Base-by-base conservation (phyloP, 2,329 filamentous ascomycete genomes). In the Coleophoma cylindrospora region DNA sequence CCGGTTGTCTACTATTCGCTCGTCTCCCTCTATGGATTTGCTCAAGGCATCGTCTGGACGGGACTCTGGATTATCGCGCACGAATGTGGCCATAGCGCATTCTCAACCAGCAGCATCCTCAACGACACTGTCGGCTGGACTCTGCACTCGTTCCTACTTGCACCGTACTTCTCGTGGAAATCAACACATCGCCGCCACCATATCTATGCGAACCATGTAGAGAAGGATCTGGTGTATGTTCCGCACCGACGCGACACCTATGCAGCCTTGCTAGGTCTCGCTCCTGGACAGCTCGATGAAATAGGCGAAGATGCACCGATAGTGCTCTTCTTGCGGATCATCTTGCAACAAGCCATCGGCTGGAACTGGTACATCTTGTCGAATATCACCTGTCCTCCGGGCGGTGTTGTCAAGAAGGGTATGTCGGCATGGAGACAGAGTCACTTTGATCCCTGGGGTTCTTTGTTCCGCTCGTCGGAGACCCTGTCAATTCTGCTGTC, bases 91-190 rank as follows among this genome's bases (percentile, higher is more conserved):
- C 92, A 97, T 74, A 87, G 91, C 68, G 87, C 92, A 53, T 96
- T 96, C 77, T 96, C 91, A 43, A 76, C 87, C 17, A 95, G 87
- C 64, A 91, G 87, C 74, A 75, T 80, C 5, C 70, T 96, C 67
- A 96, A 96, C 75, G 89, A 96, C 71, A 80, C 87, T 32, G 89
- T 94, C 50, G 91, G 91, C 64, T 96, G 89, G 87, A 69, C 95
- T 67, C 80, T 89, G 60, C 91, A 96, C 75, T 95, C 91, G 34
- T 70, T 83, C 38, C 81, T 96, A 33, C 77, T 96, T 52, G 91
- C 96, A 45, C 92, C 92, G 14, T 97, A 96, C 77, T 97, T 96
- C 76, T 95, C 89, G 68, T 97, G 92, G 92, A 94, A 96, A 76
- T 91, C 96, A 72, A 95, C 89, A 58, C 92, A 97, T 75, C 87